Conservation (phyloP, 2,329 filamentous ascomycete species). For the Aspergillus sclerotialis region DNA sequence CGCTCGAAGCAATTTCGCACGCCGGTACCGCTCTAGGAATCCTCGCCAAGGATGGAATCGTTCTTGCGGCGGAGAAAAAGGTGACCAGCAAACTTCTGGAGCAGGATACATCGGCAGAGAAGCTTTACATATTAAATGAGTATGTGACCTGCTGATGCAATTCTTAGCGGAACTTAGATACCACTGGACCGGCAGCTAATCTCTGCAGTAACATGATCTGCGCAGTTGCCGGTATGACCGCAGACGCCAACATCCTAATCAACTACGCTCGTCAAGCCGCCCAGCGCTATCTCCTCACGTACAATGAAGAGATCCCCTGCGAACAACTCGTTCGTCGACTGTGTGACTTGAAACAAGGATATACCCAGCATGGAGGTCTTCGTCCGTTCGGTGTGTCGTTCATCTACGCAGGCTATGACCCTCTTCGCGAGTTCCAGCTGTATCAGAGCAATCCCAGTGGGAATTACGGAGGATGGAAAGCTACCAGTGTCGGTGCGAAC, state of each 20-base stretch:
- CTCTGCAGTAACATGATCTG: slow-evolving; percentile 92
- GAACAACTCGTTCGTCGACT: slow-evolving; percentile 95
- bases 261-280: slow-evolving; percentile 97
- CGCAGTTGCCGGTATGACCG: slow-evolving; percentile 97
- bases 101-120: slow-evolving; percentile 99
- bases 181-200: slow-evolving; percentile 10
- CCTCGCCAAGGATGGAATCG: slow-evolving; percentile 95
- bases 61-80: slow-evolving; percentile 95
- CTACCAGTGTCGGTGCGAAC: slow-evolving; percentile 94
- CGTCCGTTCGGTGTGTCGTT: slow-evolving; percentile 97
- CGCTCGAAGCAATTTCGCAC: slow-evolving; percentile 96
- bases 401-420: slow-evolving; percentile 98
- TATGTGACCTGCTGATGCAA: slow-evolving; percentile 42
- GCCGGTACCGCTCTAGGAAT: slow-evolving; percentile 96
- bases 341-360: slow-evolving; percentile 97
- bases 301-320: slow-evolving; percentile 99
- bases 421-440: slow-evolving; percentile 92
- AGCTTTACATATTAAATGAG: slow-evolving; percentile 99
- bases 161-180: background rate
- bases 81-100: slow-evolving; percentile 98
- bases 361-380: slow-evolving; percentile 97
- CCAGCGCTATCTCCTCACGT: slow-evolving; percentile 95
- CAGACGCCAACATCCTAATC: slow-evolving; percentile 99
- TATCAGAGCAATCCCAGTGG: slow-evolving; percentile 98
- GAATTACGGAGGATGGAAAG: slow-evolving; percentile 99